Base-by-base conservation (phyloP, 2,329 filamentous ascomycete genomes). In the Aspergillus spinulosporus region DNA sequence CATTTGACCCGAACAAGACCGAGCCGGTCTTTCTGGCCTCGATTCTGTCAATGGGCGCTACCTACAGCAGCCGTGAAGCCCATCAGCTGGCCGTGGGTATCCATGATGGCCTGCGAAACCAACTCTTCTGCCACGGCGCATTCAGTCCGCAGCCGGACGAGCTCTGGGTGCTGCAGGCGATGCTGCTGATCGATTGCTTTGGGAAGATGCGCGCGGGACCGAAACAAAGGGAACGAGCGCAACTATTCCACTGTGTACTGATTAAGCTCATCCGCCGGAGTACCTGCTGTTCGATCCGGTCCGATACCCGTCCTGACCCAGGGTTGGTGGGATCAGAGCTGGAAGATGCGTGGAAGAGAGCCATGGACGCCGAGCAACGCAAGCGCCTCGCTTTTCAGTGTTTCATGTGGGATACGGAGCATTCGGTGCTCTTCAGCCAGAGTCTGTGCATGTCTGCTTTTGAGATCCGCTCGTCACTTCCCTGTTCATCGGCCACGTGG, bases 401-500 rank as follows among this genome's bases (percentile, higher is more conserved):
- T 64, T 88, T 87, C 65, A 82, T 87, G 74, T 87, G 84, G 84
- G 84, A 87, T 61, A 85, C 83, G 0, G 84, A 87, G 53, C 84
- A 87, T 58, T 84, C 84, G 0, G 82, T 86, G 0, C 73, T 87
- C 0, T 87, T 87, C 66, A 86, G 82, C n/a, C 84, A 87, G 64
- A 85, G 82, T 4, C 76, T 87, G 0, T 87, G 84, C 68, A 87
- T 87, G 84, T 86, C 83, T 1, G 82, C 84, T 0, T 86, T 86
- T 49, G 84, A 87, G 62, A 75, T 88, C 1, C 78, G 82, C 0
- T 77, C 83, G 0, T 75, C 78, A 1, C 67, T 87, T 2, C 84
- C 84, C 0, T 86, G 82, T 62, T 75, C 78, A 40, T 76, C 83
- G 49, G 66, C 73, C 0, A 62, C 81, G 0, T 88, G 84, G 84